Conservation (phyloP, 1,284 basidiomycete genomes). For the Fistulina hepatica region DNA sequence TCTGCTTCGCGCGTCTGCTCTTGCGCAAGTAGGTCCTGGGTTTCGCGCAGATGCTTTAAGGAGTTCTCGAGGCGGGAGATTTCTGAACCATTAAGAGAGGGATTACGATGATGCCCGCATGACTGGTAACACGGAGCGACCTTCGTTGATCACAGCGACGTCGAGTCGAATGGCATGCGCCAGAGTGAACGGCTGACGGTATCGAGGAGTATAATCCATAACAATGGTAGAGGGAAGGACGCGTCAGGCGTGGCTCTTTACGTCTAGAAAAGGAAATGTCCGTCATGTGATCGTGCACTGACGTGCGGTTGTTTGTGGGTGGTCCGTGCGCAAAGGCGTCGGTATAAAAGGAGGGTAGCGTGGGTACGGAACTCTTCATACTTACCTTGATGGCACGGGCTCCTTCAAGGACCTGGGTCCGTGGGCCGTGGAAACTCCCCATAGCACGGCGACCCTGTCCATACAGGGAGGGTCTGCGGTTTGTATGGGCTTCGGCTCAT, state of each 20-base stretch:
- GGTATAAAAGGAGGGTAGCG: too few relatives aligned
- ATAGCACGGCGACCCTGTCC: slow-evolving; percentile 68
- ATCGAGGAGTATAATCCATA: slow-evolving; percentile 59
- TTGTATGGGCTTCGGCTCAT: slow-evolving; percentile 59
- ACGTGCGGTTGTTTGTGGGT: too few relatives aligned
- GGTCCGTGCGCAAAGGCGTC: too few relatives aligned
- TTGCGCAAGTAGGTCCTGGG: slow-evolving; percentile 56
- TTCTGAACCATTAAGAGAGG: slow-evolving; percentile 33
- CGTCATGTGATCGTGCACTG: too few relatives aligned
- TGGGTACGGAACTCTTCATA: too few relatives aligned
- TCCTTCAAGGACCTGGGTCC: slow-evolving; percentile 32
- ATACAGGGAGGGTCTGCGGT: slow-evolving; percentile 36
- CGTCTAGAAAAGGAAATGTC: too few relatives aligned
- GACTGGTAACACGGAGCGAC: slow-evolving; percentile 25
- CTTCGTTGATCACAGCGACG: slow-evolving; percentile 57
- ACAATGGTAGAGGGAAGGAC: slow-evolving; percentile 5
- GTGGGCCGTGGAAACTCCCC: slow-evolving; percentile 37
- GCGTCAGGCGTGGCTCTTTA: too few relatives aligned
- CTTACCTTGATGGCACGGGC: slow-evolving; percentile 34
- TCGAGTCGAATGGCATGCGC: slow-evolving; percentile 56
- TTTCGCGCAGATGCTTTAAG: slow-evolving; percentile 47
- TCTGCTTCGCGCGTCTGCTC: too few relatives aligned
- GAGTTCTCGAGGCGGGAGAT: slow-evolving; percentile 69
- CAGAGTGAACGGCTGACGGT: slow-evolving; percentile 67
- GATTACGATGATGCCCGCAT: slow-evolving; percentile 5